Percentiles rank a stretch among this genome's conserved stretches.
Conservation (phyloP, 2,329 filamentous ascomycete genomes). For the Fusarium ramigenum region DNA sequence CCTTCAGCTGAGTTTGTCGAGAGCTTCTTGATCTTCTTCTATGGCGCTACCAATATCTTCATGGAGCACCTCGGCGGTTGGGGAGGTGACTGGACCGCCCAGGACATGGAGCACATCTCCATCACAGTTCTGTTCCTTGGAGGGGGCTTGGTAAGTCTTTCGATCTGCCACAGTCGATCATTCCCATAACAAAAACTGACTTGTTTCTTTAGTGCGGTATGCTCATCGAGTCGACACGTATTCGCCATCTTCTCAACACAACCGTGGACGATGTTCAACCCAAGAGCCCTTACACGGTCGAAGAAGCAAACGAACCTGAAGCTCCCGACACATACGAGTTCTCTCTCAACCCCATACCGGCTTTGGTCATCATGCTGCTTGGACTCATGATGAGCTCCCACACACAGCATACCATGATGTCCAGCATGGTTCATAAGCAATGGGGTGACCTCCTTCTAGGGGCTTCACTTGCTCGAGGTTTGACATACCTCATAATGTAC, state of each 20-base stretch:
- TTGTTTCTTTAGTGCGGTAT: constrained; percentile 71
- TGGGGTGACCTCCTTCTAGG: constrained; percentile 89
- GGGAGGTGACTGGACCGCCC: constrained; percentile 76
- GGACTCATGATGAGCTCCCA: constrained; percentile 97
- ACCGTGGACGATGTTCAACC: constrained; percentile 52
- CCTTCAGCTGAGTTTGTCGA: constrained; percentile 90
- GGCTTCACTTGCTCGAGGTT: constrained; percentile 78
- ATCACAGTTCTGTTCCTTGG: constrained; percentile 95
- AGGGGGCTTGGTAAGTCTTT: constrained; percentile 77
- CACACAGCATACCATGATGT: constrained; percentile 83
- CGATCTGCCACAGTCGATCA: neutral
- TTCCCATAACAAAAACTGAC: constrained; percentile 34
- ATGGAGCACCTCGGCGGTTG: constrained; percentile 84
- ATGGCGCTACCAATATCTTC: constrained; percentile 90
- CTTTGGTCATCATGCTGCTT: constrained; percentile 83
- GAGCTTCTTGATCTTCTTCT: constrained; percentile 88
- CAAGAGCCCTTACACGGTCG: constrained; percentile 50
- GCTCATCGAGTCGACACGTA: constrained; percentile 78
- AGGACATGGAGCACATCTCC: constrained; percentile 90
- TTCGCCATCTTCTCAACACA: constrained; percentile 74
- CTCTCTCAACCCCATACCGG: constrained; percentile 89
- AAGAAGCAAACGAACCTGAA: constrained; percentile 60
- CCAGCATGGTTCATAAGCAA: constrained; percentile 91
- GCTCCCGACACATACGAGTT: constrained; percentile 75
- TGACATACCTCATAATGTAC: constrained; percentile 84